Base-by-base conservation (phyloP, 148 eudicot species). In the Arbutus unedo region DNA sequence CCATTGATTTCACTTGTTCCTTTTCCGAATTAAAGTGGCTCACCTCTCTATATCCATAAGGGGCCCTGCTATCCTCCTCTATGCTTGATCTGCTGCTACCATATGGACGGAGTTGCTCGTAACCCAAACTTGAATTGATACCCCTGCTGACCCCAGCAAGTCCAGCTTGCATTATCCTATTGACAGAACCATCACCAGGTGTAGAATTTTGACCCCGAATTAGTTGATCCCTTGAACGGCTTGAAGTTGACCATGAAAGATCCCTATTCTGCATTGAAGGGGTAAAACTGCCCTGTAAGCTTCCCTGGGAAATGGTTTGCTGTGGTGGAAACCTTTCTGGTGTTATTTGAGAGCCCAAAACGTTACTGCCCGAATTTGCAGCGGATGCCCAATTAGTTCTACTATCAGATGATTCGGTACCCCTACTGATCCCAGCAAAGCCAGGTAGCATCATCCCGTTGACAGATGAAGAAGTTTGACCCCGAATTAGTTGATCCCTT, bases 101-200 rank as follows among this genome's bases (percentile, higher is more conserved):
- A 85, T 89, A 92, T n/a, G 92, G 93, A 50, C 70, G 92, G 55
- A 90, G 85, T 62, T 71, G 92, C 74, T 88, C 90, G 74, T 76
- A 82, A 78, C 77, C 89, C 43, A 79, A 74, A 66, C 81, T 81
- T 51, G 77, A 79, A 83, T 74, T 80, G n/a, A 79, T 64, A 50
- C 85, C 85, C 74, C 71, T 76, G 85, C 79, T 80, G 21, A 80
- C 70, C 73, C 93, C 88, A 60, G 80, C 74, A 80, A 67, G 47
- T 67, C 57, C 82, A 80, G 74, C 75, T 67, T 51, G 82, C 9
- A 79, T 19, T 59, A 79, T 79, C 45, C 57, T 43, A 25, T 80
- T 31, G 49, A 74, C 74, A 74, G 83, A 80, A 79, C 59, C 85
- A 83, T 77, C 85, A 73, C 74, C 81, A 68, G 75, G 50, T 9